Evolutionary conservation across 805 yeast genomes (phyloP).

Genomic region (Candida golubevii): DNA sequence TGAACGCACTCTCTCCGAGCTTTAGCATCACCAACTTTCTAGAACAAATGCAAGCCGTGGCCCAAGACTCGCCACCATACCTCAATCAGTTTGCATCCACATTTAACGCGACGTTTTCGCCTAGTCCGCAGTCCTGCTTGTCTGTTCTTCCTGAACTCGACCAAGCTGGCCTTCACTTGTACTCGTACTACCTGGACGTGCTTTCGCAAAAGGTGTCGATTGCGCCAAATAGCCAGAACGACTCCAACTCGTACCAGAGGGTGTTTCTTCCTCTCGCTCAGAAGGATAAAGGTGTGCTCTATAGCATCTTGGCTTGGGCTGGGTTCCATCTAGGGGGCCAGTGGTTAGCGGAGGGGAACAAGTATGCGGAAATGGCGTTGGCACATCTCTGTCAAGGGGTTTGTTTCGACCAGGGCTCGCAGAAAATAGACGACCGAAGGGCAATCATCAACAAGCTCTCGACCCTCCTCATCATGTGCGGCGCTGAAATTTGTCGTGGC

Average conservation of each 20-base stretch:
- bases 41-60: slow-evolving; percentile 12
- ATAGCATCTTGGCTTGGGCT: slow-evolving; percentile 53
- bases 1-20: background rate
- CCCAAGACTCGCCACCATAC: slow-evolving; percentile 6
- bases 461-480: slow-evolving; percentile 60
- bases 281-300: slow-evolving; percentile 45
- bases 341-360: slow-evolving; percentile 46
- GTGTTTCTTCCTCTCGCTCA: slow-evolving; percentile 56
- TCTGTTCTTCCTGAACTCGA: slow-evolving; percentile 16
- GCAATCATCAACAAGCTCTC: slow-evolving; percentile 50
- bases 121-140: slow-evolving; percentile 24
- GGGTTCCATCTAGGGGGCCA: slow-evolving; percentile 46
- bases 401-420: slow-evolving; percentile 21
- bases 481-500: slow-evolving; percentile 81
- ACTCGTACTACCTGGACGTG: slow-evolving; percentile 47
- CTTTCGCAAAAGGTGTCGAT: slow-evolving; percentile 42
- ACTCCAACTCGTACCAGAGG: slow-evolving; percentile 47
- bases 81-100: slow-evolving; percentile 13
- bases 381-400: slow-evolving; percentile 31
- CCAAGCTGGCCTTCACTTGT: slow-evolving; percentile 27
- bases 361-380: slow-evolving; percentile 46
- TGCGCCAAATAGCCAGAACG: slow-evolving; percentile 41
- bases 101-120: slow-evolving; percentile 21
- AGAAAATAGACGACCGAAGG: slow-evolving; percentile 25
- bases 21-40: slow-evolving; percentile 14